Base-by-base conservation (phyloP, 2,329 filamentous ascomycete species). In the Sclerotinia glacialis region DNA sequence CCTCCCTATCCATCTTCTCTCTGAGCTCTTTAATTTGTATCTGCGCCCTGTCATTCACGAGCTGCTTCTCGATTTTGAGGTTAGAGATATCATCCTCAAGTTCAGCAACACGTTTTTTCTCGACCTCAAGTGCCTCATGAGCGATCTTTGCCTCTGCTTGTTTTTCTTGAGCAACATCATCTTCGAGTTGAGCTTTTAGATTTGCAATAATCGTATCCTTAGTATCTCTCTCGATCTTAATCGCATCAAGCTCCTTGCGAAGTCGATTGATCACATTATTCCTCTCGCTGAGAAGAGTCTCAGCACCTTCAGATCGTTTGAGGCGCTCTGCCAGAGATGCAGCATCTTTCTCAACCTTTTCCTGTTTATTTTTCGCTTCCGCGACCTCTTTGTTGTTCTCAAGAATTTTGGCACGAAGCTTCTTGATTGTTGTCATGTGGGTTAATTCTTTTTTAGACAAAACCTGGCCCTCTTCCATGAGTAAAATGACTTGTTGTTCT, bases 401-500 rank as follows among this genome's bases (percentile, higher is more conserved):
- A 14, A 83, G 79, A 18, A 90, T 77, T 73, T 90, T 89, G 28
- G 82, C 80, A 53, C 88, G 86, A 67, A 98, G 79, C 74, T 92
- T 93, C 78, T 95, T 96, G 73, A 98, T 91, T 5, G 89, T 88
- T 7, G 86, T 86, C 68, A 94, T 83, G 70, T 96, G 89, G 74
- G 93, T 92, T 77, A 97, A 86, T 76, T 99, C 95, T 0, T 86
- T 90, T 72, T 89, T 91, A 1, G 92, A 93, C 11, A 98, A 83
- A 71, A 90, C 93, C 73, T 95, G 91, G 0, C 96, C 95, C 79
- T 99, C 95, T 72, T 96, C 89, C 83, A 99, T 90, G 16, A 99
- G 81, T 56, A 93, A 80, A 3, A 93, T 92, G 73, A 98, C 96
- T 76, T 91, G 91, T 72, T 94, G 89, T 73, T 98, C 93, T 75